These are phyloP conservation scores for Toxicodendron radicans DNA, from an alignment of 345 rosid species.

Conservation along the genomic window DNA sequence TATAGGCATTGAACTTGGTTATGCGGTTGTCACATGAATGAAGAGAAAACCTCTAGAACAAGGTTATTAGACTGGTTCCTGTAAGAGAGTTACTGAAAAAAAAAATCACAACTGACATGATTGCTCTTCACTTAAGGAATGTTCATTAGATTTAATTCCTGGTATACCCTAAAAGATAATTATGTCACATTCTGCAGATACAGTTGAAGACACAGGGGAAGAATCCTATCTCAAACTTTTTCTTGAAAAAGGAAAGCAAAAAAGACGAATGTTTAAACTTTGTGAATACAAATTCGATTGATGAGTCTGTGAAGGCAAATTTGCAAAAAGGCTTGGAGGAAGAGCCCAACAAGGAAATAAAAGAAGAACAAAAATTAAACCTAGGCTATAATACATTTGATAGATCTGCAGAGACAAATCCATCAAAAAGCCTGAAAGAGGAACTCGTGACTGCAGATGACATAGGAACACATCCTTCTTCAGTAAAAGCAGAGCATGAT, in stretches of 20 bases:
- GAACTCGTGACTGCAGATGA: constrained; percentile 27
- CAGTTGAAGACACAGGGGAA: constrained; percentile 50
- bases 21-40: background rate
- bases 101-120: background rate
- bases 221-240: constrained; percentile 70
- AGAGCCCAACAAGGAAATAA: constrained; percentile 15
- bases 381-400: background rate
- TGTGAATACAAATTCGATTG: constrained; percentile 24
- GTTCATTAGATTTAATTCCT: background rate
- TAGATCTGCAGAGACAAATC: constrained; percentile 11
- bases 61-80: background rate
- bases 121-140: background rate
- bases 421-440: background rate
- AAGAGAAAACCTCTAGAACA: background rate
- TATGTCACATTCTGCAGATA: constrained; percentile 43
- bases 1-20: background rate
- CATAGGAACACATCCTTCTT: constrained; percentile 5
- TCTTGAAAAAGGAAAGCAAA: constrained; percentile 48
- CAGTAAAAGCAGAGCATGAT: constrained; percentile 19
- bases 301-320: constrained; percentile 17
- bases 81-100: background rate
- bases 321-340: constrained; percentile 23
- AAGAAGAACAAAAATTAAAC: background rate
- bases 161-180: background rate
- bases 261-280: constrained; percentile 34